Conservation (phyloP, 1,284 basidiomycete species). For the Jaminaea rosea region DNA sequence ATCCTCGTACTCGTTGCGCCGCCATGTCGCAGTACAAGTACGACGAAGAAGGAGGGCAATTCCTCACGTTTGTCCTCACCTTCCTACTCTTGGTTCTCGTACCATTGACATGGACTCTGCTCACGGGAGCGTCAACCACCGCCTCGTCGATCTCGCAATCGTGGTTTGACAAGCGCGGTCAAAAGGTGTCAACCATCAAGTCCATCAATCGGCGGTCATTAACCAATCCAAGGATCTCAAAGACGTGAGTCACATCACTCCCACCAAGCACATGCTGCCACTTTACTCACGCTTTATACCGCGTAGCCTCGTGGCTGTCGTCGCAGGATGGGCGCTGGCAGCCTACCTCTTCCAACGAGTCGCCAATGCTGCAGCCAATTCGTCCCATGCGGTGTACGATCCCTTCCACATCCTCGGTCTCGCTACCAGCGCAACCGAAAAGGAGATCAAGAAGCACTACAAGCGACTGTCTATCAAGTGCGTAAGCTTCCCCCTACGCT, state of each 20-base stretch:
- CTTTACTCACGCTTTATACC: slow-evolving; percentile 1
- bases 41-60: slow-evolving; percentile 46
- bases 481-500: too few relatives aligned
- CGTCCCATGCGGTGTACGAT: slow-evolving; percentile 57
- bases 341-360: slow-evolving; percentile 61
- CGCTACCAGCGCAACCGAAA: slow-evolving; percentile 66
- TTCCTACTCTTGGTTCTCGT: slow-evolving; percentile 39
- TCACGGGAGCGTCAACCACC: slow-evolving; percentile 4
- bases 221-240: slow-evolving; percentile 29
- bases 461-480: slow-evolving; percentile 62
- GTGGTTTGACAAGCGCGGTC: slow-evolving; percentile 36
- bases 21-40: slow-evolving; percentile 46
- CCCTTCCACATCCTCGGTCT: slow-evolving; percentile 91
- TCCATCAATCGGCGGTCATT: slow-evolving; percentile 17
- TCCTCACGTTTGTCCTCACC: slow-evolving; percentile 45
- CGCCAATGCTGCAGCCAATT: slow-evolving; percentile 54
- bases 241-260: slow-evolving; percentile 5
- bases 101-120: slow-evolving; percentile 37
- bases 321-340: slow-evolving; percentile 67
- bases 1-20: not conserved
- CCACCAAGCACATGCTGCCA: not conserved
- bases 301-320: slow-evolving; percentile 46
- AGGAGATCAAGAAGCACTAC: slow-evolving; percentile 92
- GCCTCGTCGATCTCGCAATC: slow-evolving; percentile 12
- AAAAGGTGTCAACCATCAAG: slow-evolving; percentile 31